Percentiles rank a stretch among this genome's conserved stretches.
These are phyloP conservation scores for Xerocomellus chrysenteron DNA, from an alignment of 768 basidiomycete genomes.

Conservation along the genomic window DNA sequence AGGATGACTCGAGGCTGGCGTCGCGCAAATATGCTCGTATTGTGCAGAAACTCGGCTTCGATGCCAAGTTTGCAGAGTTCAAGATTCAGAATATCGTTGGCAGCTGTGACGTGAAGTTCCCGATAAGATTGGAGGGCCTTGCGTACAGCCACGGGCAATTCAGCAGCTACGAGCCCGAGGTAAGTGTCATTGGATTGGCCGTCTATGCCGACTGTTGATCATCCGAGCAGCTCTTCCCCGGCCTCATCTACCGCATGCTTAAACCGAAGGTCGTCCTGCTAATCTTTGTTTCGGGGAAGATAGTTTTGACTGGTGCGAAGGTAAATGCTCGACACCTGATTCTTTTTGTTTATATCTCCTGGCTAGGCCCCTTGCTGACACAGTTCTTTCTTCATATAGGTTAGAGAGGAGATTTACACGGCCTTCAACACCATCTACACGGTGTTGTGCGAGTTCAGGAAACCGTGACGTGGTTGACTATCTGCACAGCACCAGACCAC, in stretches of 20 bases:
- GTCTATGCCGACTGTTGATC: background rate
- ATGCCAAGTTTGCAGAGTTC: conserved; percentile 99
- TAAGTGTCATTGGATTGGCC: conserved; percentile 37
- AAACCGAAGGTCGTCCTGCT: conserved; percentile 98
- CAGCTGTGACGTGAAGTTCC: conserved; percentile 98
- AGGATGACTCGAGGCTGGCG: conserved; percentile 95
- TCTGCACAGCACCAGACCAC: background rate
- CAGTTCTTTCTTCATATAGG: conserved; percentile 45
- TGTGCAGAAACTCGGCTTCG: conserved; percentile 98
- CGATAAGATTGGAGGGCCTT: conserved; percentile 94
- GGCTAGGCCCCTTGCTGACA: conserved; percentile 42
- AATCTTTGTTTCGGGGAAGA: conserved; percentile 99
- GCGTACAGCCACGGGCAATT: conserved; percentile 98
- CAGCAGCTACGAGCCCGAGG: conserved; percentile 97
- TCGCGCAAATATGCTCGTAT: conserved; percentile 99
- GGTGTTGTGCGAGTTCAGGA: conserved; percentile 93
- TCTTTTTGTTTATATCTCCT: background rate
- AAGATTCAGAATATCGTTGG: conserved; percentile 99
- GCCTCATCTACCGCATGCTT: conserved; percentile 99
- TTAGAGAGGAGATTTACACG: conserved; percentile 98
- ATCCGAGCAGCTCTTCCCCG: conserved; percentile 82
- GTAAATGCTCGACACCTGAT: conserved; percentile 45
- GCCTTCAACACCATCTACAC: conserved; percentile 99
- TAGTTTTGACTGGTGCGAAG: conserved; percentile 98
- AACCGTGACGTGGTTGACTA: conserved; percentile 47